A percentile compares a stretch with the other conserved stretches of the same genome.
Evolutionary conservation across 2,329 filamentous ascomycete species (phyloP).

Genomic region (Rhinocladiella similis): DNA sequence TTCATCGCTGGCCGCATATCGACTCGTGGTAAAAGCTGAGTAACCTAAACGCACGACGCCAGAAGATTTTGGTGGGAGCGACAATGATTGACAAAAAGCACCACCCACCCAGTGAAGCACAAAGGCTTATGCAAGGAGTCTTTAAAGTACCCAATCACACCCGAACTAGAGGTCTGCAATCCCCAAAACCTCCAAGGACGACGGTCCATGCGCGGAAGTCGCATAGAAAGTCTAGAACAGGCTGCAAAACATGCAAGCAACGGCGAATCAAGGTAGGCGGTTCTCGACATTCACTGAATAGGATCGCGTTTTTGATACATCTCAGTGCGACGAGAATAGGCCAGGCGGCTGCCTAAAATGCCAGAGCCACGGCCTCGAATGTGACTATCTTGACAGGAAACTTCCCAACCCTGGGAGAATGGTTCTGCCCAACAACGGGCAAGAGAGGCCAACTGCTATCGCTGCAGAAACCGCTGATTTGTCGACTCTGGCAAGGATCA

Average conservation of each 20-base stretch:
- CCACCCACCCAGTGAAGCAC: background rate
- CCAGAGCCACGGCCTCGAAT: constrained; percentile 12
- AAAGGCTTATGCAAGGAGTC: constrained; percentile 13
- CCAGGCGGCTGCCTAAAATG: constrained; percentile 20
- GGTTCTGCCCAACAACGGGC: constrained; percentile 2
- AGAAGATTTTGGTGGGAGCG: background rate
- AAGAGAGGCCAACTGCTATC: background rate
- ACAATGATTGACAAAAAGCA: background rate
- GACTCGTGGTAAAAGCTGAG: background rate
- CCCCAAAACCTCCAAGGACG: background rate
- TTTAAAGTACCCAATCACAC: constrained; percentile 8
- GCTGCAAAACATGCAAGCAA: constrained; percentile 19
- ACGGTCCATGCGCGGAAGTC: constrained; percentile 13
- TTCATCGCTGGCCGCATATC: background rate
- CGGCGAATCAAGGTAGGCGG: constrained; percentile 16
- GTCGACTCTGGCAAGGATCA: background rate
- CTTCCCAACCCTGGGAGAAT: background rate
- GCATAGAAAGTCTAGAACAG: constrained; percentile 17
- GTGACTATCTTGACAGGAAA: constrained; percentile 12
- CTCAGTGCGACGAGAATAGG: constrained; percentile 17
- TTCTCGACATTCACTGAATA: background rate
- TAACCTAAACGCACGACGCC: background rate
- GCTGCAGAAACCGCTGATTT: background rate
- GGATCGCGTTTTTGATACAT: background rate
- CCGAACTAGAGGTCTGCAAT: background rate